Conservation (phyloP, 1,139 yeast species). For the Pichia sorboxylosa region DNA sequence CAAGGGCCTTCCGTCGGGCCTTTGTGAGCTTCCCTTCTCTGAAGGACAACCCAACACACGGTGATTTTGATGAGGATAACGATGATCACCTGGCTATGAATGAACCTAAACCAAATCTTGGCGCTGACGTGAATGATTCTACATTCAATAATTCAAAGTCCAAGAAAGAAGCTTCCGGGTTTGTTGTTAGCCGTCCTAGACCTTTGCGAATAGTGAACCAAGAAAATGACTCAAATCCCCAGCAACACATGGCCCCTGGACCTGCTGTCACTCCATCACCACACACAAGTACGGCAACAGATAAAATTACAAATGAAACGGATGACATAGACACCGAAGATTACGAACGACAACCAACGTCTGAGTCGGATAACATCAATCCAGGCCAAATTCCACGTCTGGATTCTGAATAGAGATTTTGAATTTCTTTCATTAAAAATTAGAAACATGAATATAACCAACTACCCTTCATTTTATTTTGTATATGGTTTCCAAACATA, state of each 20-base stretch:
- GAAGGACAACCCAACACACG: constrained; percentile 15
- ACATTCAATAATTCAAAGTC: constrained; percentile 3
- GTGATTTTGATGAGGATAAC: constrained; percentile 6
- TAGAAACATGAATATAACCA: too few species aligned
- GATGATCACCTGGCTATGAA: constrained; percentile 1
- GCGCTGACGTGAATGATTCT: constrained; percentile 1
- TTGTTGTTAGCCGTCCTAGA: constrained; percentile 20
- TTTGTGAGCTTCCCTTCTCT: constrained; percentile 17
- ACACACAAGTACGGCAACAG: too few species aligned
- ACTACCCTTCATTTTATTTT: too few species aligned
- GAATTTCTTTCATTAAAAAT: too few species aligned
- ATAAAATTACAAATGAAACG: constrained; percentile 1
- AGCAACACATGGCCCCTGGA: neutral
- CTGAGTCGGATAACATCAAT: constrained; percentile 2
- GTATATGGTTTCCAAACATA: too few species aligned
- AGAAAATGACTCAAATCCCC: neutral
- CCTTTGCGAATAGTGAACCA: constrained; percentile 10
- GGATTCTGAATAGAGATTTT: neutral
- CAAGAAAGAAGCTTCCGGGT: constrained; percentile 18
- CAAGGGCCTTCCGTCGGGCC: constrained; percentile 12
- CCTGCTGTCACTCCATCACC: too few species aligned
- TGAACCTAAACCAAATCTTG: constrained; percentile 5
- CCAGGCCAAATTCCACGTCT: constrained; percentile 1
- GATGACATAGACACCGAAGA: constrained; percentile 7
- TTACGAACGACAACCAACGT: constrained; percentile 4